Evolutionary conservation across 148 eudicot species (phyloP), one percentile per base, ranked within the genome.

Genomic region (Dianthus caryophyllus): DNA sequence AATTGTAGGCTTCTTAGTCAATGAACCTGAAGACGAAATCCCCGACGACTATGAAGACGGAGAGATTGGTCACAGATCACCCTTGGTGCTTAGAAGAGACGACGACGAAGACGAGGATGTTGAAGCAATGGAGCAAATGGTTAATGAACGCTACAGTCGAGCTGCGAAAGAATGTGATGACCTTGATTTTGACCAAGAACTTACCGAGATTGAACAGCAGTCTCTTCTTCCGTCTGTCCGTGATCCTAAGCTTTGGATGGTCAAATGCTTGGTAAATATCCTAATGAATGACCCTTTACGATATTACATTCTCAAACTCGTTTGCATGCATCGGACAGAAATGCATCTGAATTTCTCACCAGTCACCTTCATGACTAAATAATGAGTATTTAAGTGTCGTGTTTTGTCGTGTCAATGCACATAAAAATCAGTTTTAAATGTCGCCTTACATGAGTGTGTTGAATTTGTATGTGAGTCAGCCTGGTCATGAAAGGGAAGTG

Each of bases 161-260:
- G 21, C 13, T 62, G 58, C 73, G 14, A 2, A 61, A 52, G 41
- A 75, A 58, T 66, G 62, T 48, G 77, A 65, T 48, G 77, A 81
- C 60, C 69, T 75, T 0, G 94, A 85, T 39, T 78, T 83, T 73
- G 85, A 81, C 17, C 85, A 89, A 25, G 91, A 92, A 73, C 68
- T 84, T 16, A 80, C 86, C 16, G 96, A 78, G 53, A 86, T 87
- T 15, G 96, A 87, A 46, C 91, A 92, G 58, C 94, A 89, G 75
- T 82, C 88, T 68, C 80, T 87, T 51, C 67, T 89, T 71, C 98
- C 96, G 26, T 85, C 88, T 41, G 88, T 89, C 13, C 75, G 84
- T 65, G 98, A 92, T 74, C 89, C 96, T 14, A 92, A 92, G 73
- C 74, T 92, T 4, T 92, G 96, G 94, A 80, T 89, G 98, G 96